Evolutionary conservation across 129 eudicot genomes (phyloP).

Genomic region (Artemisia annua): DNA sequence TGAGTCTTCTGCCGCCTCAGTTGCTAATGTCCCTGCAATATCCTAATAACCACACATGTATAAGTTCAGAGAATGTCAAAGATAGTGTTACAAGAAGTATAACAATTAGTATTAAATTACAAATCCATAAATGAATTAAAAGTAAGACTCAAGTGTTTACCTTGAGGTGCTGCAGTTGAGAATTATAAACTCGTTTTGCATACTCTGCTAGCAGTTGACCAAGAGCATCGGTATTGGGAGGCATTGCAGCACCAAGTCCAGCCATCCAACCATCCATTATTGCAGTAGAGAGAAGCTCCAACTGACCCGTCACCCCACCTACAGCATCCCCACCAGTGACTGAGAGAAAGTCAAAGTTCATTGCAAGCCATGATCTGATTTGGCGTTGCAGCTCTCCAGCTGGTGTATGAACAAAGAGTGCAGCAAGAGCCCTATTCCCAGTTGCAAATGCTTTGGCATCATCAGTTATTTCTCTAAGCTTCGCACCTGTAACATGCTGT

Average conservation of each 20-base stretch:
- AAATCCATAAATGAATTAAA: neutral
- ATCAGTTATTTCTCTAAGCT: slow-evolving; percentile 93
- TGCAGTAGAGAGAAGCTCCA: slow-evolving; percentile 99
- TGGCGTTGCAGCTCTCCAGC: slow-evolving; percentile 99
- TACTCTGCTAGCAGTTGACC: slow-evolving; percentile 93
- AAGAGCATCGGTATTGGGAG: slow-evolving; percentile 94
- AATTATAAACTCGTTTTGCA: slow-evolving; percentile 81
- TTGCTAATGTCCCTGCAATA: slow-evolving; percentile 95
- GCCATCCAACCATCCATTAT: slow-evolving; percentile 99
- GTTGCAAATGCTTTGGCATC: slow-evolving; percentile 84
- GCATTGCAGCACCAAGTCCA: slow-evolving; percentile 94
- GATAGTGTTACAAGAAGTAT: neutral
- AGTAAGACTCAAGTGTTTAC: slow-evolving; percentile 35
- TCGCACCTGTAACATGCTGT: slow-evolving; percentile 95
- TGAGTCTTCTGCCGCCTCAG: slow-evolving; percentile 83
- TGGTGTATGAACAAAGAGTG: slow-evolving; percentile 95
- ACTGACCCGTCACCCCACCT: slow-evolving; percentile 85
- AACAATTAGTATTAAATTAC: neutral
- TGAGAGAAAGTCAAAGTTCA: slow-evolving; percentile 93
- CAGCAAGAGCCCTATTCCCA: slow-evolving; percentile 95
- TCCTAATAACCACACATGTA: slow-evolving; percentile 52
- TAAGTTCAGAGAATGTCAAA: slow-evolving; percentile 7
- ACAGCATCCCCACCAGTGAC: slow-evolving; percentile 72
- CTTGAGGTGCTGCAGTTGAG: slow-evolving; percentile 94
- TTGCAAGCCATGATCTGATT: slow-evolving; percentile 95